phyloP scores from a whole-genome alignment of 2,329 filamentous ascomycete genomes.

The Pleurostoma richardsiae region DNA sequence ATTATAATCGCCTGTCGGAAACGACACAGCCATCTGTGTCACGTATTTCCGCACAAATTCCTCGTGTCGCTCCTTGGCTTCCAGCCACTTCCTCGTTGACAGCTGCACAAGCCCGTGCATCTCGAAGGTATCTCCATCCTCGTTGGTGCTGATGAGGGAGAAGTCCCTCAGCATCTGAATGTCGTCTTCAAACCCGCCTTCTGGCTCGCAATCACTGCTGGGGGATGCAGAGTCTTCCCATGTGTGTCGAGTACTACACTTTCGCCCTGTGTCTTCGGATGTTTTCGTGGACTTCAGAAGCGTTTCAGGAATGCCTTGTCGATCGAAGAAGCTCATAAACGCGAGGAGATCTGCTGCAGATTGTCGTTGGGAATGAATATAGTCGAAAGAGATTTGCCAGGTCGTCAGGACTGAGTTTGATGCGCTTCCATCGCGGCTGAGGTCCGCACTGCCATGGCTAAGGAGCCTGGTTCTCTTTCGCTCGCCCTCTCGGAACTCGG shows the following conservation, averaged over 20 bases:
- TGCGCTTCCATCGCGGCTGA: conserved; percentile 18
- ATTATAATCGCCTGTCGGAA: conserved; percentile 13
- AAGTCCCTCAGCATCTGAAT: conserved; percentile 22
- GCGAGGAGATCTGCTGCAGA: conserved; percentile 23
- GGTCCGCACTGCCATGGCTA: conserved; percentile 21
- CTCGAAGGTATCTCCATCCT: conserved; percentile 11
- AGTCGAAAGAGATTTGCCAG: conserved; percentile 27
- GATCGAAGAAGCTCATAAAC: conserved; percentile 23
- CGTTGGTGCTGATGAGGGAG: conserved; percentile 14
- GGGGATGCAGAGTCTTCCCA: too few relatives aligned
- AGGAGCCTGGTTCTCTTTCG: conserved; percentile 14
- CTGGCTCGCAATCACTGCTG: too few relatives aligned
- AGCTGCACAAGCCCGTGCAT: conserved; percentile 30
- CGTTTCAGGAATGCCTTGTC: conserved; percentile 18
- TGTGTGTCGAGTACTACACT: too few relatives aligned
- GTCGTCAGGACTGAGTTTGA: conserved; percentile 20
- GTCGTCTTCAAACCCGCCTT: conserved; percentile 8
- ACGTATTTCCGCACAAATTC: conserved; percentile 15
- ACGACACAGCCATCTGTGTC: conserved; percentile 9
- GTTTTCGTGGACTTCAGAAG: conserved; percentile 11
- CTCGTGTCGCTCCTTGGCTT: conserved; percentile 1
- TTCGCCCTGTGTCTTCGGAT: neutral
- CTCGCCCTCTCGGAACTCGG: conserved; percentile 18
- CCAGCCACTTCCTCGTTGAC: conserved; percentile 22
- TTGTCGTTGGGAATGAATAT: conserved; percentile 18